These are phyloP conservation scores for Cercospora sp. DNA, from an alignment of 2,329 filamentous ascomycete genomes.

Conservation along the genomic window DNA sequence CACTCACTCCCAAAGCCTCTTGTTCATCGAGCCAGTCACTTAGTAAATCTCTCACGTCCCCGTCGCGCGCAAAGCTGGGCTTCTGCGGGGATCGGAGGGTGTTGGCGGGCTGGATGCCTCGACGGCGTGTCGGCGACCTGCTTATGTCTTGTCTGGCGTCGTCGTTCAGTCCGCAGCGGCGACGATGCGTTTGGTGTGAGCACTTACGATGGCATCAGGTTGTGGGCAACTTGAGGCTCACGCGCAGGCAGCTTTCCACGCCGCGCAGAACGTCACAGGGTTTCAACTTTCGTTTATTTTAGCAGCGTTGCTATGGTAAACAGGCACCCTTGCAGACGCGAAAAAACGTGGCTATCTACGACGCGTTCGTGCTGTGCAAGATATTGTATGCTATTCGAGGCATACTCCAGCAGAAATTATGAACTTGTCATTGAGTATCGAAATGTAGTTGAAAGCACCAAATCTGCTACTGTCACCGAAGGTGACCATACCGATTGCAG, in stretches of 20 bases:
- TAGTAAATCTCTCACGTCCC: background rate
- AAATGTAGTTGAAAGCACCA: background rate
- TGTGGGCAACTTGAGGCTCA: background rate
- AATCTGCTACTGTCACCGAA: no score
- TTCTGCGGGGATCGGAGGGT: constrained; percentile 28
- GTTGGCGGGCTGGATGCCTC: constrained; percentile 26
- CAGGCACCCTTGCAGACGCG: background rate
- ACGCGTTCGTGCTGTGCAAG: background rate
- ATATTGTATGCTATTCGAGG: background rate
- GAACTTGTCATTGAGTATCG: background rate
- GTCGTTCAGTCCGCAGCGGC: background rate
- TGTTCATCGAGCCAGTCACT: constrained; percentile 13
- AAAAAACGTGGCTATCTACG: background rate
- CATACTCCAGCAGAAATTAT: background rate
- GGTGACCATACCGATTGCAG: no score
- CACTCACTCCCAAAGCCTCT: background rate
- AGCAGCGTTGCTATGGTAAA: background rate
- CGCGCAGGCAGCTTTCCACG: background rate
- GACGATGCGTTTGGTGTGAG: background rate
- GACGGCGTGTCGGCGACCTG: constrained; percentile 13
- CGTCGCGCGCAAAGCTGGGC: constrained; percentile 19
- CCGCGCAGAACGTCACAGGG: constrained; percentile 3
- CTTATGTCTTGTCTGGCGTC: background rate
- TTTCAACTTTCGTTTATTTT: background rate
- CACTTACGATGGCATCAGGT: constrained; percentile 5